A percentile compares a stretch with the other conserved stretches of the same genome.
Conservation (phyloP, 2,329 filamentous ascomycete genomes). For the Diaporthe amygdali region DNA sequence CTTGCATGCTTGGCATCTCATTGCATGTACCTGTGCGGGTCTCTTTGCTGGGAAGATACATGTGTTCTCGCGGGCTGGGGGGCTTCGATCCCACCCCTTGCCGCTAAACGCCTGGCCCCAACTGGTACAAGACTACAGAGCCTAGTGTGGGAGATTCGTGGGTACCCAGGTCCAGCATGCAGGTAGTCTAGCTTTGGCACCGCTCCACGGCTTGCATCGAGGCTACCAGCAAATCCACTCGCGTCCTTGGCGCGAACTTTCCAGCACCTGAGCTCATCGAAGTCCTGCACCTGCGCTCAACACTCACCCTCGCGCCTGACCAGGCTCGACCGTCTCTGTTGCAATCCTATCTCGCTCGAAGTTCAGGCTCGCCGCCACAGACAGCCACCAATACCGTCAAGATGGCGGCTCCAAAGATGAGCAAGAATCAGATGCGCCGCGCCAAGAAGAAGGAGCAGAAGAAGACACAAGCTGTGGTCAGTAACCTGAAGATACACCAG, state of each 20-base stretch:
- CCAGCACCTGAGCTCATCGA: conserved; percentile 8
- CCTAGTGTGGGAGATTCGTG: neutral
- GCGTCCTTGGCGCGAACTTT: conserved; percentile 13
- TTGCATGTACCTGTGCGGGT: neutral
- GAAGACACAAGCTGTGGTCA: conserved; percentile 64
- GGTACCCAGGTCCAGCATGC: neutral
- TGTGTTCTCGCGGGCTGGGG: neutral
- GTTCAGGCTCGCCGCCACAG: conserved; percentile 1
- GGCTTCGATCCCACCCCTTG: neutral
- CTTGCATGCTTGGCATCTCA: neutral
- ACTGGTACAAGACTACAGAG: too few relatives aligned
- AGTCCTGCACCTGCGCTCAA: neutral
- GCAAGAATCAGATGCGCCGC: conserved; percentile 92
- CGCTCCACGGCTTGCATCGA: neutral
- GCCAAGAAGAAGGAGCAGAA: conserved; percentile 95
- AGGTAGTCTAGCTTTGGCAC: neutral
- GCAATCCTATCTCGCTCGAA: neutral
- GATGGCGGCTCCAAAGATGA: conserved; percentile 75
- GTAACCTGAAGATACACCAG: conserved; percentile 1
- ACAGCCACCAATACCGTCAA: conserved; percentile 32
- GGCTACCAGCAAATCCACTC: conserved; percentile 6
- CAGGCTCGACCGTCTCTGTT: neutral
- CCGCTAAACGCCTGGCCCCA: neutral
- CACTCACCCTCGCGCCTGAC: neutral
- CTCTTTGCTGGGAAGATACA: neutral